A percentile compares a stretch with the other conserved stretches of the same genome.
phyloP scores from a whole-genome alignment of 164 flowering plant species.

The Kingdonia uniflora region DNA sequence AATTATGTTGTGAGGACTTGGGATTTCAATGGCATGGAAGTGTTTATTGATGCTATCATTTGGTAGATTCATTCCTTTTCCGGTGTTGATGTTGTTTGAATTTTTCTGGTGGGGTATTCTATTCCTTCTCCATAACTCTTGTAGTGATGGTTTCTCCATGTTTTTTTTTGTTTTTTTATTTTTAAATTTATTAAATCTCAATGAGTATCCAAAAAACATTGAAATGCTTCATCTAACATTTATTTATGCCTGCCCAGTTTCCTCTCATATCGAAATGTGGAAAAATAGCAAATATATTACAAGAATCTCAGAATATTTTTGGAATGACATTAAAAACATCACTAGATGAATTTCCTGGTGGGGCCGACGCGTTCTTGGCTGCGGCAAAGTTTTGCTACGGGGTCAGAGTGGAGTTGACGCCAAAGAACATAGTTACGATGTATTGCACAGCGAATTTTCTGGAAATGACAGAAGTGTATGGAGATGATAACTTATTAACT shows the following conservation, averaged over 20 bases:
- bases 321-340: constrained; percentile 18
- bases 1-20: too few species aligned
- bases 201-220: too few species aligned
- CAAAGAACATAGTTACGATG: constrained; percentile 51
- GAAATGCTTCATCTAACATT: constrained; percentile 2
- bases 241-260: constrained; percentile 44
- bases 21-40: too few species aligned
- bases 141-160: too few species aligned
- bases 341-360: constrained; percentile 71
- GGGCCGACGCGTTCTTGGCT: constrained; percentile 59
- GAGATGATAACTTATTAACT: constrained; percentile 65
- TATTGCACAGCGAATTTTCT: constrained; percentile 82
- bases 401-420: constrained; percentile 44
- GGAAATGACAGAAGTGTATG: constrained; percentile 74
- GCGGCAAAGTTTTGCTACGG: constrained; percentile 79
- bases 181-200: too few species aligned
- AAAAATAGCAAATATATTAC: constrained; percentile 41
- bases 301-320: constrained; percentile 26
- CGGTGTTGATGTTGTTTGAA: too few species aligned
- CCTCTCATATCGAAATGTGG: constrained; percentile 79
- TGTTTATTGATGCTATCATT: too few species aligned
- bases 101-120: too few species aligned
- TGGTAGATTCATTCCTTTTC: too few species aligned
- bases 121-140: too few species aligned
- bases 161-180: too few species aligned